Evolutionary conservation across 73 alveolate species (phyloP).

Genomic region (Loxodes magnus): DNA sequence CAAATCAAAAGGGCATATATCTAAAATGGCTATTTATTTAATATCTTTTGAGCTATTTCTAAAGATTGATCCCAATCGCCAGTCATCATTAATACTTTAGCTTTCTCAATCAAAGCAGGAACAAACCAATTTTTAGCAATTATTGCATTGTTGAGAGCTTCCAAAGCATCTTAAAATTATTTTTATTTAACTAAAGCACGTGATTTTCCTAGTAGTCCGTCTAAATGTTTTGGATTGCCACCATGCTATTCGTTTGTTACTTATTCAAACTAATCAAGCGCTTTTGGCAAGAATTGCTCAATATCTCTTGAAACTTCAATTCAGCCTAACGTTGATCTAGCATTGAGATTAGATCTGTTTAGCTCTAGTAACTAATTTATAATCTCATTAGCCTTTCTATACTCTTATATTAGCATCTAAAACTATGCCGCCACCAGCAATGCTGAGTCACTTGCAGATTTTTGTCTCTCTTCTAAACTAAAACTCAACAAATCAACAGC

Average conservation of each 20-base stretch:
- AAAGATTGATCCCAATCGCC: constrained; percentile 84
- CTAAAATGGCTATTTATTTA: constrained; percentile 46
- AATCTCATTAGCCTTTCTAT: constrained; percentile 31
- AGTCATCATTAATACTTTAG: constrained; percentile 50
- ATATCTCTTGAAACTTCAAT: constrained; percentile 10
- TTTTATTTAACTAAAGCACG: constrained; percentile 37
- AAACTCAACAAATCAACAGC: constrained; percentile 21
- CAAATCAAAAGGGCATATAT: constrained; percentile 64
- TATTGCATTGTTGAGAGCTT: constrained; percentile 57
- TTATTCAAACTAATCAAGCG: background rate
- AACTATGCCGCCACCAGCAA: constrained; percentile 57
- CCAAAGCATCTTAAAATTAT: constrained; percentile 57
- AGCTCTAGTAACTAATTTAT: constrained; percentile 17
- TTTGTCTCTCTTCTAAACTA: constrained; percentile 32
- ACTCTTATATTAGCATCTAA: constrained; percentile 26
- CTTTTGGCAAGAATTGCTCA: background rate
- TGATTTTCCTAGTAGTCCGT: constrained; percentile 41
- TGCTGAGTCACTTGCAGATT: constrained; percentile 62
- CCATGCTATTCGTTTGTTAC: constrained; percentile 3
- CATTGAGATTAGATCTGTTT: constrained; percentile 11
- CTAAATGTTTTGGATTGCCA: constrained; percentile 19
- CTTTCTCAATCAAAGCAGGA: constrained; percentile 64
- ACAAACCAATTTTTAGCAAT: constrained; percentile 51
- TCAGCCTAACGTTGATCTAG: constrained; percentile 20
- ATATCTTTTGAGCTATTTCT: constrained; percentile 56